Percentiles rank a stretch among this genome's conserved stretches.
Conservation (phyloP, 257 asterid species). For the Solanum paucissectum region DNA sequence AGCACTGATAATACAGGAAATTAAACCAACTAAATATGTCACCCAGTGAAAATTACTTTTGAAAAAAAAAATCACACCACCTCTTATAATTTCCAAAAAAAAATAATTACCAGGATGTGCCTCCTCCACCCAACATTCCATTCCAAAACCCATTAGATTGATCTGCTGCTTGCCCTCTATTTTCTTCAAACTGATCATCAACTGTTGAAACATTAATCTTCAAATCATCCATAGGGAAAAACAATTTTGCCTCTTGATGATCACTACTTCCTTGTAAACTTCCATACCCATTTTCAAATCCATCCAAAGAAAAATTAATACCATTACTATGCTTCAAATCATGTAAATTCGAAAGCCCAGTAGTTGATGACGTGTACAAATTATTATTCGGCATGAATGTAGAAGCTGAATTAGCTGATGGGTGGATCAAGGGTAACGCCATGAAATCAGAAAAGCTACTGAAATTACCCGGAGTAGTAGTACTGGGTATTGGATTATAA, state of each 20-base stretch:
- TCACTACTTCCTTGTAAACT: slow-evolving; percentile 9
- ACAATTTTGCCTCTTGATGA: slow-evolving; percentile 20
- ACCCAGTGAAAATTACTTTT: neutral
- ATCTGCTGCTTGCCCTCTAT: slow-evolving; percentile 30
- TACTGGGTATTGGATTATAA: neutral
- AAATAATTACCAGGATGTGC: slow-evolving; percentile 28
- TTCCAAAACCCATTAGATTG: slow-evolving; percentile 48
- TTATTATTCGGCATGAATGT: slow-evolving; percentile 29
- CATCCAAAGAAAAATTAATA: slow-evolving; percentile 48
- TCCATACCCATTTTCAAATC: slow-evolving; percentile 19
- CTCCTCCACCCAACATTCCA: slow-evolving; percentile 54
- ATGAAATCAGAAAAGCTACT: slow-evolving; percentile 11
- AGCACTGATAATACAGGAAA: slow-evolving; percentile 4
- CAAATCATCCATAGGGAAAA: slow-evolving; percentile 53
- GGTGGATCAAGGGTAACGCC: slow-evolving; percentile 18
- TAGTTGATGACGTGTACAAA: slow-evolving; percentile 12
- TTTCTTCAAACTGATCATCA: slow-evolving; percentile 10
- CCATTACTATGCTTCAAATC: slow-evolving; percentile 24
- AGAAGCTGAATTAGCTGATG: slow-evolving; percentile 6
- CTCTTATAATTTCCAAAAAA: neutral
- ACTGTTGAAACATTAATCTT: slow-evolving; percentile 19
- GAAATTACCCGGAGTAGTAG: neutral
- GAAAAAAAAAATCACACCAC: neutral
- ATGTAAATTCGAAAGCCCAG: slow-evolving; percentile 15
- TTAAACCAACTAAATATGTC: neutral